Evolutionary conservation across 208 protist genomes (phyloP).

Genomic region (Naegleria lovaniensis): DNA sequence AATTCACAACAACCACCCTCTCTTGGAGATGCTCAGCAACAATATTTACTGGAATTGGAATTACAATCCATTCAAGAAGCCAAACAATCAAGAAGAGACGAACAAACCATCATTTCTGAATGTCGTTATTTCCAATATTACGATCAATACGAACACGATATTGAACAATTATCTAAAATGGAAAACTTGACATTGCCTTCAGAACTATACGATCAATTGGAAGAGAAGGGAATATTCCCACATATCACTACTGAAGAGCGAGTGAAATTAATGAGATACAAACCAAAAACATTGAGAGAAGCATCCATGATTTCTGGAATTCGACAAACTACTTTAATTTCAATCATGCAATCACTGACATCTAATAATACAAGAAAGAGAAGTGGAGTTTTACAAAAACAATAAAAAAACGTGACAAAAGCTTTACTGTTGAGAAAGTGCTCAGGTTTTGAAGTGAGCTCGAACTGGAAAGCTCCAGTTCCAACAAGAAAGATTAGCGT

Average conservation of each 20-base stretch:
- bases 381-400: no score
- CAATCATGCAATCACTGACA: neutral
- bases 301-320: conserved; percentile 44
- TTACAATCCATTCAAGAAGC: conserved; percentile 6
- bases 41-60: neutral
- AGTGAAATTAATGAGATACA: conserved; percentile 38
- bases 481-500: no score
- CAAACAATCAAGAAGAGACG: conserved; percentile 13
- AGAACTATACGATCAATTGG: neutral
- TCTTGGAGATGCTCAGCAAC: no score
- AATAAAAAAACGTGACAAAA: no score
- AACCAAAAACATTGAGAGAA: conserved; percentile 40
- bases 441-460: no score
- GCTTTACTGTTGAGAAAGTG: no score
- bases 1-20: no score
- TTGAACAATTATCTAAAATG: conserved; percentile 37
- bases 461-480: no score
- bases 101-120: neutral
- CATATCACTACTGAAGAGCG: conserved; percentile 43
- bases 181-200: conserved; percentile 32
- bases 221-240: conserved; percentile 24
- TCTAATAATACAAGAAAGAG: no score
- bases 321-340: conserved; percentile 10
- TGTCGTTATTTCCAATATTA: conserved; percentile 38
- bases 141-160: conserved; percentile 37